Base-by-base conservation (phyloP, 139 green algal species). In the Medakamo hakoo region DNA sequence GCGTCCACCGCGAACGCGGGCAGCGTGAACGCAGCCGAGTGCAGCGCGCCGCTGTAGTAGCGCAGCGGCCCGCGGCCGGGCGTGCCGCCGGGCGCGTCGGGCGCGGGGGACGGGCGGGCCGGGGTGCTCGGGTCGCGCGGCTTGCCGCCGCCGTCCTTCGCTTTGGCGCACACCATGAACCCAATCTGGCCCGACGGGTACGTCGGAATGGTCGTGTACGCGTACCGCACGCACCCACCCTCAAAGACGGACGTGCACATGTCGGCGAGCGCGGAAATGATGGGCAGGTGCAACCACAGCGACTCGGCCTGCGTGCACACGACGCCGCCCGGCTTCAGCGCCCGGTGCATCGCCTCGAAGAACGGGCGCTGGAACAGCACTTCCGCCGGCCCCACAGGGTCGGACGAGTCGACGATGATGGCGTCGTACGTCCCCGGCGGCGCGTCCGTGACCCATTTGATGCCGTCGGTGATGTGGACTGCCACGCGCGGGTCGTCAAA, bases 361-460 rank as follows among this genome's bases (percentile, higher is more conserved):
- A 99, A 99, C 3, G 87, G 82, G 80, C 85, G 77, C 59, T 95
- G 71, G 69, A 90, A 96, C 49, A 96, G 78, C 49, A 94, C 87
- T 70, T 92, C 83, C n/a, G 90, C 90, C 24, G 90, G 90, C 22
- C 91, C 92, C 31, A 98, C 84, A 25, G 92, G 92, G 69, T 98
- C 92, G 24, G 88, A 96, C 21, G 84, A 94, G 76, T 99, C 93
- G 3, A 99, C 93, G 56, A 99, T 92, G 75, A 99, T 97, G 30
- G 84, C 79, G 71, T 99, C 93, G 69, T 96, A 98, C 25, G 63
- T 81, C 49, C 73, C 80, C 57, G 85, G 76, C 0, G 58, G 61
- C 3, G 78, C 76, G 27, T 26, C 56, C 63, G 76, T 66, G 29
- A 96, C 79, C 69, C 80, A 97, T 70, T 95, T 90, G 74, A 95